Evolutionary conservation across 2,329 filamentous ascomycete species (phyloP), one percentile per base, ranked within the genome.

Genomic region (Talaromyces sp.): DNA sequence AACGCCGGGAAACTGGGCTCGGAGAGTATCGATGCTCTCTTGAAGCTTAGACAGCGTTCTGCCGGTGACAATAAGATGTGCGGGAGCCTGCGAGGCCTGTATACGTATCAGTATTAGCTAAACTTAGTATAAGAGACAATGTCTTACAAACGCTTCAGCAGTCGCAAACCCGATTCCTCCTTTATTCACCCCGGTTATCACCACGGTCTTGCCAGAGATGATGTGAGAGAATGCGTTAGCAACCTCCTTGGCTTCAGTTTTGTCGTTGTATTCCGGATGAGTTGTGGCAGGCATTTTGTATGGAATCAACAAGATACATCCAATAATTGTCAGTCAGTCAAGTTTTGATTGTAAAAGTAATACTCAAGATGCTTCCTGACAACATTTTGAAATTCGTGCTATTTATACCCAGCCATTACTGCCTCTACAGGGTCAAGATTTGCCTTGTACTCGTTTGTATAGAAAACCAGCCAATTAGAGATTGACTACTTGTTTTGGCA

Each of bases 201-300:
- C 56, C 19, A 58, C 28, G 0, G 62, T 63, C 22, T 76, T 80
- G 27, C 73, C 75, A 5, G 59, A 66, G 62, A 80, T 69, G 1
- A 56, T 60, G 6, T 70, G 66, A 9, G 69, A 64, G 58, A 79
- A 79, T 17, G 70, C 69, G 44, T 71, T 67, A 25, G 75, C 75
- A 13, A 79, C 76, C 25, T 78, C 75, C 9, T 73, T 58, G n/a
- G 65, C 75, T 63, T 77, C 73, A 17, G 78, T 79, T 0, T 71
- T 63, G 1, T 60, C 60, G 55, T 72, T 67, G 62, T 75, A 78
- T 22, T 74, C 67, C 27, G 74, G 62, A 63, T 77, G 64, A 19
- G 73, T 74, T 47, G 60, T 62, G 17, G 55, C 55, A 58, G 60
- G 51, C 60, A 62, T 62, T 52, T 47, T 56, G 73, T 75, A n/a